Evolutionary conservation across 1,284 basidiomycete genomes (phyloP).

Genomic region (Microbotryum scabiosae): DNA sequence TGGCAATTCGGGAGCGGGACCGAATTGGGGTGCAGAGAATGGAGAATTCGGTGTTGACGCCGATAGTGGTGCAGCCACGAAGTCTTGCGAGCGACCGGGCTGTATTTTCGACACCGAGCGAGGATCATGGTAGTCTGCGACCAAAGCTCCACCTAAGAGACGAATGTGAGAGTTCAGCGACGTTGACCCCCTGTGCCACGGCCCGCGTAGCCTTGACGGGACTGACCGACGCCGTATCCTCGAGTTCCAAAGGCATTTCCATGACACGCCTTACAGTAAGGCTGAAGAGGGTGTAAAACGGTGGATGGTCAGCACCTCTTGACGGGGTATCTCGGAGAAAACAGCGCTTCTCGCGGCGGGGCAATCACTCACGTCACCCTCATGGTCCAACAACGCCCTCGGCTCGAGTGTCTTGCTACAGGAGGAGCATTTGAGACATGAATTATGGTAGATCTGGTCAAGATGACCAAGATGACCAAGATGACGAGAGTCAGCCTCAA

Average conservation of each 20-base stretch:
- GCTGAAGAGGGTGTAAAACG: conserved; percentile 1
- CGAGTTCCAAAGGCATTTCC: conserved; percentile 15
- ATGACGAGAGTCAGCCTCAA: not conserved
- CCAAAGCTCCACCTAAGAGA: not conserved
- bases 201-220: not conserved
- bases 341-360: not conserved
- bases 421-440: conserved; percentile 41
- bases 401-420: conserved; percentile 43
- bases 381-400: conserved; percentile 41
- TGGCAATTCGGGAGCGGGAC: not conserved
- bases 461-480: not conserved
- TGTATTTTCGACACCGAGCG: conserved; percentile 9
- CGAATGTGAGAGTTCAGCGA: not conserved
- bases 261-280: conserved; percentile 25
- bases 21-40: not conserved
- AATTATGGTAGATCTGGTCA: conserved; percentile 43
- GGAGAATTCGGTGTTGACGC: not conserved
- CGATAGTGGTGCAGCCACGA: not conserved
- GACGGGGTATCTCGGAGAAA: not conserved
- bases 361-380: conserved; percentile 34
- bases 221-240: conserved; percentile 21
- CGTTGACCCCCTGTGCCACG: not conserved
- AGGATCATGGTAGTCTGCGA: conserved; percentile 9
- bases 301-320: too few species aligned
- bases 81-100: not conserved